Conservation (phyloP, 2,329 filamentous ascomycete species). For the Colletotrichum neosansevieriae region DNA sequence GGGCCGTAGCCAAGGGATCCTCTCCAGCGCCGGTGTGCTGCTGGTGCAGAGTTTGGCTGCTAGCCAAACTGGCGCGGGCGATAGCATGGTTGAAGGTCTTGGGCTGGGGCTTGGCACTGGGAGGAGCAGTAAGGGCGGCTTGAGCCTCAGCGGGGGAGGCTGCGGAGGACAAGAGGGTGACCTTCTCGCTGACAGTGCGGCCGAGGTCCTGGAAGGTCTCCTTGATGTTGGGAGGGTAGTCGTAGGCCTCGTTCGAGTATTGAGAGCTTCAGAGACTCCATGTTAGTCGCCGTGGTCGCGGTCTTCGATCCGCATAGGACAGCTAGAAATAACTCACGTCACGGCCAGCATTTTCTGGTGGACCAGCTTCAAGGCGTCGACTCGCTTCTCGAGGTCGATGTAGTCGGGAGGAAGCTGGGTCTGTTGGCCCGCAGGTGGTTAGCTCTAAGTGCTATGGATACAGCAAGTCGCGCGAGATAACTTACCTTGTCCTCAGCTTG, state of each 20-base stretch:
- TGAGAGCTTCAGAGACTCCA: conserved; percentile 73
- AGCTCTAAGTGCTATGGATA: conserved; percentile 20
- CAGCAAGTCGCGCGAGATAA: conserved; percentile 10
- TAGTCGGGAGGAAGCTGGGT: conserved; percentile 98
- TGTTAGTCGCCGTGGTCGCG: conserved; percentile 42
- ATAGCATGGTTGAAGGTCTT: conserved; percentile 99
- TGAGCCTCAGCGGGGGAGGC: conserved; percentile 91
- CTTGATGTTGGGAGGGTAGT: conserved; percentile 97
- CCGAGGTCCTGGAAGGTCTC: conserved; percentile 98
- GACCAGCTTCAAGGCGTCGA: conserved; percentile 96
- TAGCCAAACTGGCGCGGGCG: conserved; percentile 87
- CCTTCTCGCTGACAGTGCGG: conserved; percentile 96
- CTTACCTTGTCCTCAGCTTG: conserved; percentile 91
- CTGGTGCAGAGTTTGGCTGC: conserved; percentile 88
- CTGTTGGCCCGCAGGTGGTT: conserved; percentile 59
- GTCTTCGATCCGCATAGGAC: not conserved
- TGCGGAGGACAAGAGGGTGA: conserved; percentile 87
- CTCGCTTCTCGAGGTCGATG: conserved; percentile 97
- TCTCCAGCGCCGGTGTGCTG: conserved; percentile 83
- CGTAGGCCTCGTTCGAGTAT: conserved; percentile 88
- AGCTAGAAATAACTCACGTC: conserved; percentile 73
- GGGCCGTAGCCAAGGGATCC: conserved; percentile 88
- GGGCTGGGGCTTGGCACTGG: conserved; percentile 92
- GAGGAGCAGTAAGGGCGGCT: conserved; percentile 90
- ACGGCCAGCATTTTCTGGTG: conserved; percentile 98